Conservation (phyloP, 352 stramenopile genomes). For the Phytophthora sp. region DNA sequence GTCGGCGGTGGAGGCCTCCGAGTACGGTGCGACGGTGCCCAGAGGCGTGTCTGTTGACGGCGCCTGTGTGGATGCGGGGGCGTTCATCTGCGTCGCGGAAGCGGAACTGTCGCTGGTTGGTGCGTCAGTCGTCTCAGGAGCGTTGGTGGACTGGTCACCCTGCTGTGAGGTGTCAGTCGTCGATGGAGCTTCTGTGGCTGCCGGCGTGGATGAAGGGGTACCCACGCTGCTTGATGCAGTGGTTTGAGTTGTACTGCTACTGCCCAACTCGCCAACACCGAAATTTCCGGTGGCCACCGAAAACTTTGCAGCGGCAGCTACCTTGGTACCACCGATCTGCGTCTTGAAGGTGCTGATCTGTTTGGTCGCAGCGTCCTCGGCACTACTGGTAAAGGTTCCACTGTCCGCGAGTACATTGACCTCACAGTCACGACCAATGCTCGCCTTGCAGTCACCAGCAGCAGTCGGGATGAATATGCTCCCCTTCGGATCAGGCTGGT, state of each 20-base stretch:
- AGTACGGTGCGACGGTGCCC: not conserved
- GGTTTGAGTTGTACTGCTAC: not conserved
- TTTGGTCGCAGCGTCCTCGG: not conserved
- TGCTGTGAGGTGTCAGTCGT: too few species aligned
- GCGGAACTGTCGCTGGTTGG: too few species aligned
- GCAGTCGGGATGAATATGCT: slow-evolving; percentile 20
- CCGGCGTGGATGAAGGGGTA: too few species aligned
- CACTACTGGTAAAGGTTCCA: slow-evolving; percentile 7
- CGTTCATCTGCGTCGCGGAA: too few species aligned
- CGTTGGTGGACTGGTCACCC: too few species aligned
- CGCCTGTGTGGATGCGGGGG: too few species aligned
- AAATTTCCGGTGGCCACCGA: slow-evolving; percentile 12
- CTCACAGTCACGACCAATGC: slow-evolving; percentile 16
- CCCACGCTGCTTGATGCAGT: too few species aligned
- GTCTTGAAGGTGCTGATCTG: slow-evolving; percentile 9
- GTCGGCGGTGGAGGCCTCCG: not conserved
- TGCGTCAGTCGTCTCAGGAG: too few species aligned
- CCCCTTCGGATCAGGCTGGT: slow-evolving; percentile 1
- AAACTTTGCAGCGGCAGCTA: slow-evolving; percentile 1
- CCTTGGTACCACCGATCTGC: slow-evolving; percentile 11
- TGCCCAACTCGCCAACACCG: slow-evolving; percentile 12
- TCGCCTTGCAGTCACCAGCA: slow-evolving; percentile 7
- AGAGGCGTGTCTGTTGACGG: not conserved
- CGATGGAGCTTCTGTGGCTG: too few species aligned
- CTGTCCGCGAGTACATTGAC: slow-evolving; percentile 20